Evolutionary conservation across 768 basidiomycete species (phyloP), one percentile per base, ranked within the genome.

Genomic region (Tremella fuciformis): DNA sequence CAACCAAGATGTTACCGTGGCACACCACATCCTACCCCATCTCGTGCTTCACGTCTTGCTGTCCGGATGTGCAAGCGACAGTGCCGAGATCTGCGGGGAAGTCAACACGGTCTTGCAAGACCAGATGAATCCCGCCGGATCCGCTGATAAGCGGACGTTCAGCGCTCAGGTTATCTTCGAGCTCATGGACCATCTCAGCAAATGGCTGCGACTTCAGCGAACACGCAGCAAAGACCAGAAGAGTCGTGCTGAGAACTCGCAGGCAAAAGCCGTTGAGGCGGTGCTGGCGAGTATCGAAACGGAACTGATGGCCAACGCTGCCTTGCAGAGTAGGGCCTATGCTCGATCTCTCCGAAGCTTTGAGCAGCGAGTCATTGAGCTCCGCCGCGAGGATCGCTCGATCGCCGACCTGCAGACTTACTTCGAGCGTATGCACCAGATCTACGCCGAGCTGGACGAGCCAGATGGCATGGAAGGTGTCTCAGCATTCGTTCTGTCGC

Each of bases 401-500:
- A 79, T 79, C 60, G 67, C 71, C 4, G 82, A 87, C 34, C 79
- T 90, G 2, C 81, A 88, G 50, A 78, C 78, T 16, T 84, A 89
- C 71, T 97, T 91, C 73, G 96, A 98, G 69, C 84, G 85, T 16
- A 80, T 99, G 7, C 96, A 99, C 67, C 87, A 96, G 76, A 93
- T 98, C 60, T 99, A 99, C 75, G 87, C 94, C 13, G 84, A 92
- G 57, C 81, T 99, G 7, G 91, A 99, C 74, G 92, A 99, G 76
- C 96, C 96, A 0, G 96, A 99, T 77, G 96, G 96, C 15, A 99
- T 99, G 96, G 93, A 97, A 78, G 96, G 96, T 0, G 83, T 98
- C 29, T 96, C 96, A 0, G 85, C 88, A 6, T 79, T 88, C 66
- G 88, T 98, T 56, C 78, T 97, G 13, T 85, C 88, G 0, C 96